These are phyloP conservation scores for Tetracladium maxilliforme DNA, from an alignment of 2,329 filamentous ascomycete species.

Conservation along the genomic window DNA sequence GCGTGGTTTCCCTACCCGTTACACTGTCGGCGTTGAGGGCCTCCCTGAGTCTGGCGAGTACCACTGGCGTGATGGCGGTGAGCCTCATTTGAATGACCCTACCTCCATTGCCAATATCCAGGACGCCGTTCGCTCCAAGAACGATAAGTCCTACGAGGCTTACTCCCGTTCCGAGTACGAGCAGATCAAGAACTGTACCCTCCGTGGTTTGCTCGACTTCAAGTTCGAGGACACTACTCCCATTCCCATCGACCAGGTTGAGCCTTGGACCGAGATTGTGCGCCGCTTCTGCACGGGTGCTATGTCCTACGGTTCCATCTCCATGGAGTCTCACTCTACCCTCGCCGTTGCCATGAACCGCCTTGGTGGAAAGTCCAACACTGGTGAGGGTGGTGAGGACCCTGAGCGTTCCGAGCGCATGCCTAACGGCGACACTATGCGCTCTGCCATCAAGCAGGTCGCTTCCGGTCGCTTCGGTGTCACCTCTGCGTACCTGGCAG, in stretches of 20 bases:
- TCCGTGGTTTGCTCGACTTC: constrained; percentile 89
- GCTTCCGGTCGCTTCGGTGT: constrained; percentile 94
- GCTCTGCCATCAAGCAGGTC: constrained; percentile 94
- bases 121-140: constrained; percentile 91
- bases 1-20: constrained; percentile 72
- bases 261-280: constrained; percentile 96
- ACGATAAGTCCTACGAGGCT: constrained; percentile 95
- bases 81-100: constrained; percentile 90
- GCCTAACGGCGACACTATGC: constrained; percentile 91
- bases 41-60: constrained; percentile 91
- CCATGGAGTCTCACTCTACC: constrained; percentile 95
- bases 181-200: constrained; percentile 90
- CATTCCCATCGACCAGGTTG: constrained; percentile 90
- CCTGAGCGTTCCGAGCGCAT: constrained; percentile 76
- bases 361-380: constrained; percentile 93
- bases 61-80: constrained; percentile 94
- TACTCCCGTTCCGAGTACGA: constrained; percentile 90
- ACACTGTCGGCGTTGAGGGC: constrained; percentile 62
- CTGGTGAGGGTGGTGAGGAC: constrained; percentile 92
- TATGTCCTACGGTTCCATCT: constrained; percentile 98
- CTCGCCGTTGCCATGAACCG: constrained; percentile 94
- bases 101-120: constrained; percentile 93
- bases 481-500: constrained; percentile 84
- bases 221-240: constrained; percentile 77
- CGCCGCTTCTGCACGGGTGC: constrained; percentile 92